Evolutionary conservation across 441 rosid genomes (phyloP), one percentile per base, ranked within the genome.

Genomic region (Isatis lusitanica): DNA sequence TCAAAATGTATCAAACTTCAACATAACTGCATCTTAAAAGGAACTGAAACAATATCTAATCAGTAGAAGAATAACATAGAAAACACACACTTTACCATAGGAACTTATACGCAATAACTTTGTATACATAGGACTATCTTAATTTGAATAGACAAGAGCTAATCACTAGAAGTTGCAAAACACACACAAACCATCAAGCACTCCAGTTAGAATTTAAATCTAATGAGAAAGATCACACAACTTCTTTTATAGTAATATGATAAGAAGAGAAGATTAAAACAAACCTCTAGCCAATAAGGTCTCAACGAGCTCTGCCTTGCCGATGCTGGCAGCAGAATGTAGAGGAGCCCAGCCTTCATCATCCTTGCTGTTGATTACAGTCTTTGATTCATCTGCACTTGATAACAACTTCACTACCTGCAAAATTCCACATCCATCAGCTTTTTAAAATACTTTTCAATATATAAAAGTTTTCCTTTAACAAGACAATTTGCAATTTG

Each of bases 321-420:
- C 97, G 39, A 83, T 88, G 83, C 98, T 94, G 10, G 96, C 75
- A 7, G 90, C 94, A 0, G 98, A 94, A 79, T 92, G 98, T 66
- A 94, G 50, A 12, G 96, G 92, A 3, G 89, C 90, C 98, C 97
- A 94, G 0, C 98, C 97, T 87, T 94, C 97, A 64, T 94, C 98
- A 79, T 94, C 97, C 48, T 67, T 80, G 36, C 84, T 62, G 72
- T 89, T 88, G 33, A 89, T 78, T 13, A 86, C 80, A 50, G 58
- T 77, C 21, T 59, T 65, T 5, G 85, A 79, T 15, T 74, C 85
- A 73, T 89, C 97, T 52, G 60, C 80, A 63, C 68, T 83, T 12
- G 83, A 74, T 10, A 92, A 71, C 74, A 86, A 30, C 77, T 83
- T 84, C 28, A 88, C 87, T 50, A 86, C 84, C 97, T 94, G 78